Percentiles rank a stretch among this genome's conserved stretches.
Conservation (phyloP, 2,329 filamentous ascomycete species). For the Scytalidium sp. region DNA sequence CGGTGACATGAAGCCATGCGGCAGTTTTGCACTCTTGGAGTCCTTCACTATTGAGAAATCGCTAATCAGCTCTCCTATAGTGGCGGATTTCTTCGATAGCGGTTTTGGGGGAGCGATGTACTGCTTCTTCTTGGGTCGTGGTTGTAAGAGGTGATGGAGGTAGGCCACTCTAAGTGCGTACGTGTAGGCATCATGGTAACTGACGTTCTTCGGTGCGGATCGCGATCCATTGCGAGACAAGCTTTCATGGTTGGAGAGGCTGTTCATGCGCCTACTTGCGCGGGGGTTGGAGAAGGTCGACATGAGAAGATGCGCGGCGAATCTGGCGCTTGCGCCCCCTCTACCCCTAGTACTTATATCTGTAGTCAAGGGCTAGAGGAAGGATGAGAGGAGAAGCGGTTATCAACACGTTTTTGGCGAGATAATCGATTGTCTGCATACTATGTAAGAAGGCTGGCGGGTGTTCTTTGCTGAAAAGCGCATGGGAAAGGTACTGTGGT, state of each 20-base stretch:
- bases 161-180: constrained; percentile 90
- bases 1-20: constrained; percentile 67
- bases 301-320: constrained; percentile 16
- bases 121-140: constrained; percentile 84
- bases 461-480: neutral
- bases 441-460: neutral
- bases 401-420: neutral
- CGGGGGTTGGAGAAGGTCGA: constrained; percentile 25
- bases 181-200: constrained; percentile 80
- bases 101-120: constrained; percentile 69
- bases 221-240: constrained; percentile 35
- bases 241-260: constrained; percentile 20
- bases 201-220: constrained; percentile 45
- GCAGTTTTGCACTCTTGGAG: constrained; percentile 67
- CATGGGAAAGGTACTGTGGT: no score
- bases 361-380: neutral
- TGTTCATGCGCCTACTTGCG: constrained; percentile 25
- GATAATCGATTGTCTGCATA: neutral
- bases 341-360: neutral
- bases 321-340: neutral
- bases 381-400: neutral
- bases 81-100: constrained; percentile 53
- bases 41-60: constrained; percentile 70
- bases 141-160: constrained; percentile 89
- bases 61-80: constrained; percentile 82